Conservation (phyloP, 2,329 filamentous ascomycete genomes). For the Verticillium tricorpus region DNA sequence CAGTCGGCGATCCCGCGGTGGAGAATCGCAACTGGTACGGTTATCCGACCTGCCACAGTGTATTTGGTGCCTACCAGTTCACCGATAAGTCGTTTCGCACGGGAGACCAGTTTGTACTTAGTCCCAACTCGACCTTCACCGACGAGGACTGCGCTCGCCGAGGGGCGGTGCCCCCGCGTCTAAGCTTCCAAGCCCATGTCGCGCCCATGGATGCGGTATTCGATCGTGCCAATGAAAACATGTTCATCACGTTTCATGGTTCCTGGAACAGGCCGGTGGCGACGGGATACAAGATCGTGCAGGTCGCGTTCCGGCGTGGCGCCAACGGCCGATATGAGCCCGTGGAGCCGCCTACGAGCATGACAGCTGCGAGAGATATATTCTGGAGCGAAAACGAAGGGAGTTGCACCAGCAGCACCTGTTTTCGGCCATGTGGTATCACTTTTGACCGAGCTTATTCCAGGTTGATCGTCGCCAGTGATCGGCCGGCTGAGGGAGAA, state of each 20-base stretch:
- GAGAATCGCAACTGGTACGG: conserved; percentile 39
- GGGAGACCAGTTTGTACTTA: conserved; percentile 32
- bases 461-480: conserved; percentile 18
- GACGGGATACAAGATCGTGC: conserved; percentile 32
- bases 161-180: conserved; percentile 31
- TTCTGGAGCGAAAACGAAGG: conserved; percentile 26
- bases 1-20: conserved; percentile 23
- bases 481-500: conserved; percentile 17
- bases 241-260: conserved; percentile 59
- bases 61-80: conserved; percentile 11
- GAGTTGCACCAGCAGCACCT: conserved; percentile 19
- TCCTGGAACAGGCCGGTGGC: conserved; percentile 43
- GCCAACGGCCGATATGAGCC: conserved; percentile 22
- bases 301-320: conserved; percentile 25
- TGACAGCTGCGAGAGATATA: conserved; percentile 24
- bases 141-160: conserved; percentile 29
- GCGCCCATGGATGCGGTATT: conserved; percentile 60
- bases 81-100: conserved; percentile 23
- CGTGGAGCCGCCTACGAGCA: conserved; percentile 22
- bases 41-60: conserved; percentile 54
- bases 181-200: conserved; percentile 55
- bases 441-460: conserved; percentile 16
- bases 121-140: conserved; percentile 28
- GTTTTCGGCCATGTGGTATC: conserved; percentile 18
- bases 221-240: conserved; percentile 42